Percentiles rank a stretch among this genome's conserved stretches.
Evolutionary conservation across 2,329 filamentous ascomycete genomes (phyloP).

Genomic region (Blumeriella jaapii): DNA sequence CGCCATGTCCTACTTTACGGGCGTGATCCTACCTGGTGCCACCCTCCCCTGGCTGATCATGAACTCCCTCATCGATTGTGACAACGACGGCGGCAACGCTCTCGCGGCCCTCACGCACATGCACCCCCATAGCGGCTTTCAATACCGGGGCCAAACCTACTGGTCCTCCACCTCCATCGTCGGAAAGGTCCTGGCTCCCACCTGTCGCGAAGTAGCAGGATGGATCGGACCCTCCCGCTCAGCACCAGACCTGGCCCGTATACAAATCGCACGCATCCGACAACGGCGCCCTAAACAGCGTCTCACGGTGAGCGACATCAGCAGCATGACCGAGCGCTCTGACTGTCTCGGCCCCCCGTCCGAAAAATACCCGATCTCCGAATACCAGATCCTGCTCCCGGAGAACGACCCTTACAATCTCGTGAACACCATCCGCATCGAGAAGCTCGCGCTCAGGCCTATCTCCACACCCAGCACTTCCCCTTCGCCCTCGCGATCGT

Average conservation of each 20-base stretch:
- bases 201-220: constrained; percentile 57
- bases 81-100: constrained; percentile 53
- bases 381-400: constrained; percentile 52
- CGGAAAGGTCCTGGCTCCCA: constrained; percentile 63
- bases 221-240: constrained; percentile 66
- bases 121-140: constrained; percentile 59
- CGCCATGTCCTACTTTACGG: constrained; percentile 67
- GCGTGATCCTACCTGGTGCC: constrained; percentile 58
- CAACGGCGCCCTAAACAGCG: constrained; percentile 45
- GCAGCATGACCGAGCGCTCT: constrained; percentile 54
- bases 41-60: constrained; percentile 65
- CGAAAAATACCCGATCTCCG: constrained; percentile 50
- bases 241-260: constrained; percentile 52
- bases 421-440: constrained; percentile 56
- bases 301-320: constrained; percentile 47
- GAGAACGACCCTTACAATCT: constrained; percentile 39
- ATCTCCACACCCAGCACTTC: constrained; percentile 8
- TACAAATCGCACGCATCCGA: constrained; percentile 59
- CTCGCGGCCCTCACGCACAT: constrained; percentile 58
- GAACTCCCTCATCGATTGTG: constrained; percentile 66
- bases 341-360: constrained; percentile 56
- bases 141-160: constrained; percentile 68
- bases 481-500: constrained; percentile 12
- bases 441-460: constrained; percentile 50
- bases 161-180: constrained; percentile 64